phyloP scores from a whole-genome alignment of 1,139 yeast genomes.

The Arxiozyma heterogenica region DNA sequence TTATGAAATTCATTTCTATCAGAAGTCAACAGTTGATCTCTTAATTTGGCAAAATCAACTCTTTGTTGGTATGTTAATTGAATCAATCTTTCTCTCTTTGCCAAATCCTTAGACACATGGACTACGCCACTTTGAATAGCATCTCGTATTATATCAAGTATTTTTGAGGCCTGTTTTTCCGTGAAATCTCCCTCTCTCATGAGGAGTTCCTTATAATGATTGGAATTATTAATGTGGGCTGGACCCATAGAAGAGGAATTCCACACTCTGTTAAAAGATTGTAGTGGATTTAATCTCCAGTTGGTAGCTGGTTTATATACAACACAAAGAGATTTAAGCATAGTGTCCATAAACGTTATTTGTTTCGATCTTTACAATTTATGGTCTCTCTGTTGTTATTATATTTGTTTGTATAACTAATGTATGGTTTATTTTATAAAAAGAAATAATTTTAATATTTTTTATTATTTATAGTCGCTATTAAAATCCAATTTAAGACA shows the following conservation, averaged over 20 bases:
- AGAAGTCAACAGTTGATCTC: slow-evolving; percentile 81
- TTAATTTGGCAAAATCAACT: slow-evolving; percentile 88
- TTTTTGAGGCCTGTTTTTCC: slow-evolving; percentile 69
- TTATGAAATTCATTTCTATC: slow-evolving; percentile 80
- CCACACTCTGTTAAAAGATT: neutral
- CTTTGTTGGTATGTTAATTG: slow-evolving; percentile 89
- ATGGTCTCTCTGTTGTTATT: neutral
- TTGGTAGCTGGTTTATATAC: neutral
- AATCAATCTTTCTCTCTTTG: slow-evolving; percentile 70
- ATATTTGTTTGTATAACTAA: too few species aligned
- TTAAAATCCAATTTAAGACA: neutral
- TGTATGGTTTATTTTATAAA: neutral
- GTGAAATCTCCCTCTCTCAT: slow-evolving; percentile 64
- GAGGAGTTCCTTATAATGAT: slow-evolving; percentile 20
- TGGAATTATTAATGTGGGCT: slow-evolving; percentile 25
- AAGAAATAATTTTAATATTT: too few species aligned
- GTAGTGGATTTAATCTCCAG: neutral
- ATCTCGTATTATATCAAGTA: slow-evolving; percentile 62
- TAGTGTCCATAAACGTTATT: neutral
- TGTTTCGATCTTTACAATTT: neutral
- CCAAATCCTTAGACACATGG: slow-evolving; percentile 65
- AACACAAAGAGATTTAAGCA: neutral
- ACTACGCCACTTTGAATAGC: slow-evolving; percentile 78
- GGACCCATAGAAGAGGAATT: slow-evolving; percentile 6
- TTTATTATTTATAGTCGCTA: neutral